Conservation (phyloP, 108 stramenopile genomes). For the Schizochytrium sp. region DNA sequence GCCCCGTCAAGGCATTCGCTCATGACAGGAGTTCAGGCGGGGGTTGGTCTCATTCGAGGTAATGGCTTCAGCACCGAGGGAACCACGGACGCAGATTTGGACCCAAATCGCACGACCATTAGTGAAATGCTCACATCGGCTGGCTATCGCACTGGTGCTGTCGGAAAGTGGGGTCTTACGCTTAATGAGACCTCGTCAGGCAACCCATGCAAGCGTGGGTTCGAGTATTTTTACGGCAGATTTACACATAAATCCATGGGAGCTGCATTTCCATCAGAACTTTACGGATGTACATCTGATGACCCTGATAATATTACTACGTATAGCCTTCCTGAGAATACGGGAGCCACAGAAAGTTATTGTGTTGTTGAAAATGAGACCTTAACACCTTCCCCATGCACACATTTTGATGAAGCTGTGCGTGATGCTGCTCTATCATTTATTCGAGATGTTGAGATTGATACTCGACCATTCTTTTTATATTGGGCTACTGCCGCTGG, state of each 20-base stretch:
- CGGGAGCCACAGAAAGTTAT: neutral
- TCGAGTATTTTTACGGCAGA: constrained; percentile 42
- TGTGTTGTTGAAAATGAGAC: constrained; percentile 33
- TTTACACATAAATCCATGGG: constrained; percentile 16
- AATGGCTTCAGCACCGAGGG: constrained; percentile 45
- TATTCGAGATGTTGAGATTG: neutral
- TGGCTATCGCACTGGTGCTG: constrained; percentile 32
- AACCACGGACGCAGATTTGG: constrained; percentile 29
- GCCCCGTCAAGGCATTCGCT: constrained; percentile 48
- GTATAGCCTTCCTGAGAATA: neutral
- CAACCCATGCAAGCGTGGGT: constrained; percentile 56
- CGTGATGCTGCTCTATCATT: constrained; percentile 13
- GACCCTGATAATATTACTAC: constrained; percentile 16
- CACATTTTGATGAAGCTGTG: neutral
- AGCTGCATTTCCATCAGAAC: neutral
- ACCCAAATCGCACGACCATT: constrained; percentile 48
- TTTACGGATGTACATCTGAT: neutral
- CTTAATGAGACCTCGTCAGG: neutral
- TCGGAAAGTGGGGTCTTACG: constrained; percentile 54
- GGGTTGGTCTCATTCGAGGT: constrained; percentile 8
- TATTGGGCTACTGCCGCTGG: constrained; percentile 57
- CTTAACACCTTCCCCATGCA: constrained; percentile 5
- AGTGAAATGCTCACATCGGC: neutral
- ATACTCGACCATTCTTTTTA: constrained; percentile 11
- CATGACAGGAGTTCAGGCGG: constrained; percentile 21